Evolutionary conservation across 345 rosid species (phyloP), one percentile per base, ranked within the genome.

Genomic region (Arabis alpina): DNA sequence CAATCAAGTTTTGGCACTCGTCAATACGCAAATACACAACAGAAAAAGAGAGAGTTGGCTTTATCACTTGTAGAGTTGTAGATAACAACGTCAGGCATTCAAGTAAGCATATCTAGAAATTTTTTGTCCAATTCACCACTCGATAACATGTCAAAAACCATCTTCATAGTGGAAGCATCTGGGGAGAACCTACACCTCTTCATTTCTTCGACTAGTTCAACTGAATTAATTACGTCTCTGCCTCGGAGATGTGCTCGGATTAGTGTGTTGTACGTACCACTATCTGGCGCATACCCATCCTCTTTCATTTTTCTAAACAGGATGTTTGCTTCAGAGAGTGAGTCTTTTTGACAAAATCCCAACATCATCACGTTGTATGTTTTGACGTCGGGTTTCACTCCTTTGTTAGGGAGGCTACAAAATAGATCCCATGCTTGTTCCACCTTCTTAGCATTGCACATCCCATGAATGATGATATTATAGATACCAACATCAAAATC

Each of bases 121-220:
- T 11, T 19, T 49, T 49, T 49, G 54, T 49, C 54, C 54, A 49
- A 19, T 23, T 23, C 8, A 49, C 54, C 28, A 49, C 13, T 8
- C 12, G 54, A 49, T 23, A 49, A 6, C 54, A 3, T 49, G 10
- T 49, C 54, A 3, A 23, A 3, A 3, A 49, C 54, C 54, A 49
- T 23, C 54, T 49, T 49, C 4, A 3, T 8, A 2, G 54, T 49
- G 13, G n/a, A 24, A 24, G 36, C 50, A 59, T 59, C 64, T 24
- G 64, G 36, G 13, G 8, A 13, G 23, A 59, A 59, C 2, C 64
- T 36, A 41, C 64, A 40, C 3, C 12, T 41, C 23, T 59, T 59
- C 64, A 59, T 59, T 41, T 40, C 37, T 59, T 59, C 64, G 0
- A 60, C 43, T 2, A 60, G 51, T 60, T 25, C 8, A 60, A 12